Conservation (phyloP, 2,329 filamentous ascomycete species). For the Neophaeococcomyces mojaviensis region DNA sequence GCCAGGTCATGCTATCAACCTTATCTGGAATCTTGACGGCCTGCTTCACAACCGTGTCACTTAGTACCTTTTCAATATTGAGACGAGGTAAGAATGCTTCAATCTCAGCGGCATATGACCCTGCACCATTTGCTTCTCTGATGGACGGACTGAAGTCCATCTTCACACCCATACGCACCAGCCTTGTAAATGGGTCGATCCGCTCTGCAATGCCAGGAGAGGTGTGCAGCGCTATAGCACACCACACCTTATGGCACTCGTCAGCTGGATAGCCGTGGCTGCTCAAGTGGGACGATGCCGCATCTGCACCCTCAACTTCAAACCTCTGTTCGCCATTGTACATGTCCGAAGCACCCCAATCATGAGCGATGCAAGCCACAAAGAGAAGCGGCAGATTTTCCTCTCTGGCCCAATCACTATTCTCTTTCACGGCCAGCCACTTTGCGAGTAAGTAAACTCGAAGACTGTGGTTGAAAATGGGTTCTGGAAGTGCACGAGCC, state of each 20-base stretch:
- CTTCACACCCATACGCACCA: constrained; percentile 32
- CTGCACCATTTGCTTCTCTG: constrained; percentile 15
- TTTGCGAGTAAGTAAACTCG: constrained; percentile 23
- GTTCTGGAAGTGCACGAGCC: constrained; percentile 16
- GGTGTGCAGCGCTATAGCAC: constrained; percentile 39
- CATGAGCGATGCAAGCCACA: constrained; percentile 30
- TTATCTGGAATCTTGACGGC: constrained; percentile 31
- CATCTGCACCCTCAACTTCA: constrained; percentile 40
- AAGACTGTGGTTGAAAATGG: constrained; percentile 25
- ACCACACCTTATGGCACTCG: constrained; percentile 37
- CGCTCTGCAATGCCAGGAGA: constrained; percentile 39
- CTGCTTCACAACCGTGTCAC: constrained; percentile 37
- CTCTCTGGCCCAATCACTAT: constrained; percentile 14
- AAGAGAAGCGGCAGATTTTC: constrained; percentile 22
- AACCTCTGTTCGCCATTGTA: constrained; percentile 34
- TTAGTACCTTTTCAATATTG: constrained; percentile 37
- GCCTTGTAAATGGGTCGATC: constrained; percentile 31
- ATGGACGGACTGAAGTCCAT: constrained; percentile 33
- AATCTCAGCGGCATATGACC: constrained; percentile 18
- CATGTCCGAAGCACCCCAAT: constrained; percentile 25
- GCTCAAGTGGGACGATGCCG: constrained; percentile 29
- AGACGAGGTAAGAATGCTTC: constrained; percentile 27
- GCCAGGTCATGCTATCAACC: constrained; percentile 22
- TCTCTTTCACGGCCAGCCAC: constrained; percentile 18
- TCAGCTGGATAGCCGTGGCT: constrained; percentile 19